Base-by-base conservation (phyloP, 2,329 filamentous ascomycete genomes). In the Xylaria polymorpha region DNA sequence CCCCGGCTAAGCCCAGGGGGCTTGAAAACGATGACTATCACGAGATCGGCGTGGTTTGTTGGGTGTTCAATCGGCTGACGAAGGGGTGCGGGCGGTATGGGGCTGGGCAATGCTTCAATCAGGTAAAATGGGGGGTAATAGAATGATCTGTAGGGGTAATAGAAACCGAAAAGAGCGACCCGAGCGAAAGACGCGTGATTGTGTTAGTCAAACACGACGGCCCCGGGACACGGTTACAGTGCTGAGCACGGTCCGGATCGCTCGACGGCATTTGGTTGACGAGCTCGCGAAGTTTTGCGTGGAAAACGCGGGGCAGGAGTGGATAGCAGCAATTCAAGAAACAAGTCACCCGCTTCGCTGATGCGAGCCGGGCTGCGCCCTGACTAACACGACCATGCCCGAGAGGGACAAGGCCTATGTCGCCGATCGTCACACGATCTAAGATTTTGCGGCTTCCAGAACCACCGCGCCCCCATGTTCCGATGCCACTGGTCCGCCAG, bases 111-210 rank as follows among this genome's bases (percentile, higher is more conserved):
- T 67, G 68, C 73, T 69, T 66, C 69, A 71, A 78, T 79, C 76
- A 78, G 75, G 77, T 79, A 79, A 79, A 78, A 75, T 75, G 76
- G 75, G 76, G 53, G 53, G 53, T 56, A 53, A 56, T 56, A 39
- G 53, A 56, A 56, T 56, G 53, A 32, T 37, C n/a, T 22, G 15
- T 57, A 59, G 76, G 77, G 77, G 77, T 72, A 72, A 71, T 72
- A 20, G 64, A 69, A 74, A 65, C 61, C 71, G 66, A 74, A 73
- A 72, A 67, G 64, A 68, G 70, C 48, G 64, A 73, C 55, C 66
- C 46, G 59, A 51, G 61, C 32, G 43, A 61, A 56, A 51, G 32
- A 51, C 20, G 63, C 51, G 55, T 37, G 61, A 64, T 60, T 69
- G 58, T 67, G 61, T 73, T 73, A 71, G 72, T 72, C 71, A 73